These are phyloP conservation scores for Quercus tomentella DNA, from an alignment of 331 rosid genomes.

Conservation along the genomic window DNA sequence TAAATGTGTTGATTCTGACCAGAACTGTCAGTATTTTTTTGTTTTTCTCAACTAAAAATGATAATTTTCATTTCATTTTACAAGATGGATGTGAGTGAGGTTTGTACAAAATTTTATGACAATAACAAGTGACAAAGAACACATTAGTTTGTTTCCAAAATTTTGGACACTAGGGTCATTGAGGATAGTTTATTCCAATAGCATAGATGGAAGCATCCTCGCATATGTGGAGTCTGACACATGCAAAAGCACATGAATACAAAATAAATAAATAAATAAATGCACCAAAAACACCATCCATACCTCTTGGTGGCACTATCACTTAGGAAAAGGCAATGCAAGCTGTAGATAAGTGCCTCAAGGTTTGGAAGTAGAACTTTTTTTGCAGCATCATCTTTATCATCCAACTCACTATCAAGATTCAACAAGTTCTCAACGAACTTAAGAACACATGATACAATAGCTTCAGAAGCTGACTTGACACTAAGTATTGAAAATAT, in stretches of 20 bases:
- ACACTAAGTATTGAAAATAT: conserved; percentile 66
- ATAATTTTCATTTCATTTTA: neutral
- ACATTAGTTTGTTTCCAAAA: neutral
- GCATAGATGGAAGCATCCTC: neutral
- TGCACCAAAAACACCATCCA: neutral
- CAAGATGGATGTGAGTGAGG: neutral
- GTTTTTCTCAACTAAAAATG: neutral
- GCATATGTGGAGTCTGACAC: neutral
- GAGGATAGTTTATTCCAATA: neutral
- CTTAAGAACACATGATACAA: conserved; percentile 63
- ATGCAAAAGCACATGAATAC: neutral
- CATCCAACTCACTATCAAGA: conserved; percentile 57
- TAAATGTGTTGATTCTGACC: neutral
- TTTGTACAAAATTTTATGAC: neutral
- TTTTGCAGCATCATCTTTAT: conserved; percentile 39
- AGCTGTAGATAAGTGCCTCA: conserved; percentile 52
- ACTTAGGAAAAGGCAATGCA: conserved; percentile 62
- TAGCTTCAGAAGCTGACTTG: conserved; percentile 68
- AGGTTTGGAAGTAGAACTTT: conserved; percentile 57
- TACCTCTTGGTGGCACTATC: conserved; percentile 78
- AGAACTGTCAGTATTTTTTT: neutral
- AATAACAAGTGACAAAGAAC: neutral
- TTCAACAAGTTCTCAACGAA: conserved; percentile 75
- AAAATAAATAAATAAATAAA: neutral
- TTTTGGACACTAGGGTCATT: neutral